A percentile compares a stretch with the other conserved stretches of the same genome.
phyloP scores from a whole-genome alignment of 768 basidiomycete genomes.

The Ramaria rubella region DNA sequence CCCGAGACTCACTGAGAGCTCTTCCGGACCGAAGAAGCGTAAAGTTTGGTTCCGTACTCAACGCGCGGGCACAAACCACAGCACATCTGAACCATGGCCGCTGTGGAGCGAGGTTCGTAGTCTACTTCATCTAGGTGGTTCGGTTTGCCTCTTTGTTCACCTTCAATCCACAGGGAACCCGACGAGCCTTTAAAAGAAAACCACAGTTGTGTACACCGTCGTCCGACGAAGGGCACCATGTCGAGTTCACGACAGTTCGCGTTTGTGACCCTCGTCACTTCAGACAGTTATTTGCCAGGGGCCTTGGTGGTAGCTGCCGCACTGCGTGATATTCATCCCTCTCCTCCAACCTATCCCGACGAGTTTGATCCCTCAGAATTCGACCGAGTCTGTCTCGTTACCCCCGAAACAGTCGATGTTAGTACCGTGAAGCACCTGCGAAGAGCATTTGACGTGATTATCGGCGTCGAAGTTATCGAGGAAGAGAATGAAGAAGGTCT shows the following conservation, averaged over 20 bases:
- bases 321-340: conserved; percentile 70
- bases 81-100: too few species aligned
- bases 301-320: conserved; percentile 83
- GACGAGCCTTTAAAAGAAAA: too few species aligned
- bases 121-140: too few species aligned
- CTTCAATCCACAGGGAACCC: too few species aligned
- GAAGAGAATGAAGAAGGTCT: conserved; percentile 61
- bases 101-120: too few species aligned
- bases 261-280: conserved; percentile 89
- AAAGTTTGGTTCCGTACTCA: too few species aligned
- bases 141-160: too few species aligned
- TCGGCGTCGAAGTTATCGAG: conserved; percentile 87
- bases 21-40: too few species aligned
- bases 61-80: too few species aligned
- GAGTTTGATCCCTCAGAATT: conserved; percentile 48
- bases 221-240: not conserved
- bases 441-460: conserved; percentile 72
- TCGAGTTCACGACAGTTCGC: conserved; percentile 43
- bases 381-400: conserved; percentile 84
- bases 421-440: conserved; percentile 72
- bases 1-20: too few species aligned
- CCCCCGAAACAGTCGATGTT: conserved; percentile 89
- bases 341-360: conserved; percentile 43
- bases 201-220: too few species aligned
- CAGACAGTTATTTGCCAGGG: conserved; percentile 88